These are phyloP conservation scores for Solanum aculeatissimum DNA, from an alignment of 305 asterid genomes.

Conservation along the genomic window DNA sequence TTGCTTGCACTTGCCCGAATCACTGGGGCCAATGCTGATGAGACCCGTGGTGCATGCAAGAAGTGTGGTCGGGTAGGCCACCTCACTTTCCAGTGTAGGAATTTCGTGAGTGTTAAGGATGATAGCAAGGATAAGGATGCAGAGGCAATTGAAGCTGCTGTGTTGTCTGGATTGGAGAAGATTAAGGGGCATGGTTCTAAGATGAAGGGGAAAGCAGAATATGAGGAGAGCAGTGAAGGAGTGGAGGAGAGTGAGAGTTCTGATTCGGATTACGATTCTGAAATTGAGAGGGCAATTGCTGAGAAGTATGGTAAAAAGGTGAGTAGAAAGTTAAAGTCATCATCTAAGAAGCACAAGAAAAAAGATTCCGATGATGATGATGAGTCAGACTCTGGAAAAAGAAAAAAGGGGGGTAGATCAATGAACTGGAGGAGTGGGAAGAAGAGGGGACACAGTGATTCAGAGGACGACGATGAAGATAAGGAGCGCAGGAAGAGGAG, in stretches of 20 bases:
- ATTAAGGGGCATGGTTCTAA: constrained; percentile 36
- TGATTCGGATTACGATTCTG: constrained; percentile 83
- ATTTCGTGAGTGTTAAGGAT: constrained; percentile 80
- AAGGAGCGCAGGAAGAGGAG: constrained; percentile 44
- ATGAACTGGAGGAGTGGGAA: constrained; percentile 48
- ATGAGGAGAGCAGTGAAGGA: constrained; percentile 31
- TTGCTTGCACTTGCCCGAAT: constrained; percentile 84
- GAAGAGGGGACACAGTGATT: constrained; percentile 44
- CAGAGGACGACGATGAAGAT: constrained; percentile 49
- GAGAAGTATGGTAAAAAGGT: constrained; percentile 34
- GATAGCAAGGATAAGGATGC: constrained; percentile 52
- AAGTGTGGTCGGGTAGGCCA: constrained; percentile 97
- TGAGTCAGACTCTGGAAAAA: constrained; percentile 17
- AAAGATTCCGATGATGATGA: constrained; percentile 32
- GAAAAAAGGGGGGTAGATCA: constrained; percentile 53
- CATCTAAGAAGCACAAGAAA: constrained; percentile 26
- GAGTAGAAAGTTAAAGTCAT: constrained; percentile 13
- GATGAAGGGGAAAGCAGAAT: constrained; percentile 15
- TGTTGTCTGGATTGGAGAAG: constrained; percentile 66
- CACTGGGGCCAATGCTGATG: constrained; percentile 79
- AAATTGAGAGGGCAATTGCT: constrained; percentile 68
- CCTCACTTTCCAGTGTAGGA: constrained; percentile 86
- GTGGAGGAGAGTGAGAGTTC: constrained; percentile 69
- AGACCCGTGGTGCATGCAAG: constrained; percentile 89
- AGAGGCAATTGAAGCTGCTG: constrained; percentile 40